Evolutionary conservation across 2,329 filamentous ascomycete species (phyloP).

Genomic region (Colletotrichum sp.): DNA sequence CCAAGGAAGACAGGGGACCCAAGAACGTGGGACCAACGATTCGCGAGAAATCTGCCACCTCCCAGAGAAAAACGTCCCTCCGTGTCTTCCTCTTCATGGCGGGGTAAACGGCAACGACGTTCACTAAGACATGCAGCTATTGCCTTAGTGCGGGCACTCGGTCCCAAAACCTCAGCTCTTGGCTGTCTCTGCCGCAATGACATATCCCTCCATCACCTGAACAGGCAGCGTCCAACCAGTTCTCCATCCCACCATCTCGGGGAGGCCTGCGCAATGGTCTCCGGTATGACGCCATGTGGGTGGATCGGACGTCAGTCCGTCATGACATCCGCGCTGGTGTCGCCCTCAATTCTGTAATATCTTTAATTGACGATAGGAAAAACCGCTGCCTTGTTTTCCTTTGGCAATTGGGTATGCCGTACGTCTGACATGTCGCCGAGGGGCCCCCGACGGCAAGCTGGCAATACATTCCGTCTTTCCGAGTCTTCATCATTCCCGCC

Average conservation of each 20-base stretch:
- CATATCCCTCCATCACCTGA: neutral
- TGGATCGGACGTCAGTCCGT: neutral
- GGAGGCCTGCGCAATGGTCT: neutral
- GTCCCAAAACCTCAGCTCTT: neutral
- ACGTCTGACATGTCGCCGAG: neutral
- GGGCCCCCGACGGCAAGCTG: neutral
- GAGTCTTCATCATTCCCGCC: neutral
- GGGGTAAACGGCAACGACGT: neutral
- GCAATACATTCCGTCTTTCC: neutral
- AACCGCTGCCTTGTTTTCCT: neutral
- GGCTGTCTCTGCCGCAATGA: neutral
- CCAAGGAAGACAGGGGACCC: neutral
- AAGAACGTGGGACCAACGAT: neutral
- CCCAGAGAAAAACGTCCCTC: neutral
- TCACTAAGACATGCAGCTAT: neutral
- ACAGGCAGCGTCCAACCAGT: neutral
- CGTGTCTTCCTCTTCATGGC: neutral
- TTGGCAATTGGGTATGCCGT: neutral
- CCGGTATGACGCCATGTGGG: constrained; percentile 18
- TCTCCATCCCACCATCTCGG: neutral
- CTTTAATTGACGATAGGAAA: neutral
- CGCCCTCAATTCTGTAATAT: neutral
- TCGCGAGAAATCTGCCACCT: neutral
- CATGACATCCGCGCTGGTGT: neutral
- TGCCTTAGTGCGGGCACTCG: neutral